Conservation (phyloP, 2,329 filamentous ascomycete species). For the Fusarium sp. region DNA sequence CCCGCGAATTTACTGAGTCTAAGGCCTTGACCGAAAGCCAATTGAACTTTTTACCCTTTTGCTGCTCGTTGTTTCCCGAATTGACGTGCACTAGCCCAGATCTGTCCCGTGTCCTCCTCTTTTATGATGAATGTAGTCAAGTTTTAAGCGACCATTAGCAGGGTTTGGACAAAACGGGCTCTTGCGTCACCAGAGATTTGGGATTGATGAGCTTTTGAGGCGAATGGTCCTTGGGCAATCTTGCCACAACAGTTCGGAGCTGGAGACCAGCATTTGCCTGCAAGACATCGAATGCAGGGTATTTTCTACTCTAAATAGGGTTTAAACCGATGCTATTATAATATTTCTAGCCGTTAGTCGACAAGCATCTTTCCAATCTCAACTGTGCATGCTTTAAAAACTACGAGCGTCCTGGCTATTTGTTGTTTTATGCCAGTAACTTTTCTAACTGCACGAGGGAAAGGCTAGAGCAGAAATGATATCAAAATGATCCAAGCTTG, state of each 20-base stretch:
- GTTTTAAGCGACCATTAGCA: neutral
- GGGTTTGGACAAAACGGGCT: neutral
- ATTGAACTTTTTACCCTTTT: neutral
- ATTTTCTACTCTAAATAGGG: neutral
- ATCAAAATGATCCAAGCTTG: neutral
- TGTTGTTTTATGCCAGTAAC: too few relatives aligned
- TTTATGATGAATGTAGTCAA: neutral
- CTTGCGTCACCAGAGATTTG: neutral
- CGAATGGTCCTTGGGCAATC: neutral
- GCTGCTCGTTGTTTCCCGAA: neutral
- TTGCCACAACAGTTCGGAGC: too few relatives aligned
- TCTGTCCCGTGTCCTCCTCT: neutral
- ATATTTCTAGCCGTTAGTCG: too few relatives aligned
- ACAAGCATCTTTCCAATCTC: too few relatives aligned
- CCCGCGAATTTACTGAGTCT: neutral
- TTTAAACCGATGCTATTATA: neutral
- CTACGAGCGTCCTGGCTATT: too few relatives aligned
- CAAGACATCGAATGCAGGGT: neutral
- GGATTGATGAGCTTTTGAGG: neutral
- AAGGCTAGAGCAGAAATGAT: neutral
- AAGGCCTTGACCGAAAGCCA: neutral
- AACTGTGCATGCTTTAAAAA: neutral
- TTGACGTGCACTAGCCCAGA: neutral
- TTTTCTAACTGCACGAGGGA: neutral
- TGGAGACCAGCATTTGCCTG: neutral